phyloP scores from a whole-genome alignment of 352 stramenopile species.

The Phytophthora sp. region DNA sequence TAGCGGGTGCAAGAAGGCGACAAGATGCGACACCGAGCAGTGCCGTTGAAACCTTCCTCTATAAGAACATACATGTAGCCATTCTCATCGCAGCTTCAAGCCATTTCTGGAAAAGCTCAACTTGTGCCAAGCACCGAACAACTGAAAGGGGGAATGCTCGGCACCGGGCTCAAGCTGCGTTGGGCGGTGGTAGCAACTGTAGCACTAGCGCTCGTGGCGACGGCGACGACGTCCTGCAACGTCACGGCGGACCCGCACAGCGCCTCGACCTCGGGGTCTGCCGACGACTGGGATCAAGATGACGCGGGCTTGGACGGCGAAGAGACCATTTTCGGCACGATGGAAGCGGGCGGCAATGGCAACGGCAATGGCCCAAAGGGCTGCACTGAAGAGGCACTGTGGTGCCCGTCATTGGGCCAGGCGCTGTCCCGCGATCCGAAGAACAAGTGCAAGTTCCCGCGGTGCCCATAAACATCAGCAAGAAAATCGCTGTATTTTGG shows the following conservation, averaged over 20 bases:
- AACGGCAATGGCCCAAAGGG: not conserved
- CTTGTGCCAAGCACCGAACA: not conserved
- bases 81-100: not conserved
- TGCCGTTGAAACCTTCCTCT: not conserved
- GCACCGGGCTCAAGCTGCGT: slow-evolving; percentile 9
- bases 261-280: slow-evolving; percentile 1
- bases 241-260: slow-evolving; percentile 5
- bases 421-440: slow-evolving; percentile 34
- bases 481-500: not conserved
- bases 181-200: slow-evolving; percentile 8
- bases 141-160: slow-evolving; percentile 4
- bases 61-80: not conserved
- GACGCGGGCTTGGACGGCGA: not conserved
- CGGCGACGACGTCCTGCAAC: slow-evolving; percentile 11
- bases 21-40: not conserved
- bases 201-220: not conserved
- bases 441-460: slow-evolving; percentile 42
- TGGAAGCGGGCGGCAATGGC: not conserved
- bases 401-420: slow-evolving; percentile 23
- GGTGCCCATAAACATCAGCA: too few species aligned
- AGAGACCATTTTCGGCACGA: slow-evolving; percentile 13
- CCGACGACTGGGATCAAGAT: not conserved
- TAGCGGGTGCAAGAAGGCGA: not conserved
- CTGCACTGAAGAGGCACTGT: slow-evolving; percentile 51
- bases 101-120: slow-evolving; percentile 33